phyloP scores from a whole-genome alignment of 2,329 filamentous ascomycete genomes.

The Penicillium sp. region DNA sequence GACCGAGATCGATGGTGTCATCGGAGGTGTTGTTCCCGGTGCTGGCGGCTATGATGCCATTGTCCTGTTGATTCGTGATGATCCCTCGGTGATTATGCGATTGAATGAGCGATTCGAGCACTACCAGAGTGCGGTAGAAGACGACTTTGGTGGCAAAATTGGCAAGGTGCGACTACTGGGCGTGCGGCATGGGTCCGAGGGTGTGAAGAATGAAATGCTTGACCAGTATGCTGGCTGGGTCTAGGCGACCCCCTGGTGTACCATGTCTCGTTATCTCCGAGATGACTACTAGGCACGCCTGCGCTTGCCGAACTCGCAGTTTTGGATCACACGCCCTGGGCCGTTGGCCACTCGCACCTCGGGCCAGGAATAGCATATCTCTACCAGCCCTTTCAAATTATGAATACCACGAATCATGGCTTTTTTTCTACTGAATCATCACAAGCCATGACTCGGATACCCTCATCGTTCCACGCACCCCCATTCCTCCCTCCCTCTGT shows the following conservation, averaged over 20 bases:
- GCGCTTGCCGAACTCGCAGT: not conserved
- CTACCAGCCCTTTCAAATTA: constrained; percentile 3
- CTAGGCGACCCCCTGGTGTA: constrained; percentile 14
- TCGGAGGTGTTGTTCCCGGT: constrained; percentile 89
- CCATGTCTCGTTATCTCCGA: not conserved
- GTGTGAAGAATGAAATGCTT: constrained; percentile 46
- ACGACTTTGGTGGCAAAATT: constrained; percentile 51
- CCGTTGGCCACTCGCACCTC: constrained; percentile 7
- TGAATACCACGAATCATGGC: constrained; percentile 14
- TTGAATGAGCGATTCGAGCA: constrained; percentile 65
- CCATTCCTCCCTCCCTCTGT: constrained; percentile 6
- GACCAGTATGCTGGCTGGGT: constrained; percentile 47
- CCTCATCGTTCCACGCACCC: constrained; percentile 4
- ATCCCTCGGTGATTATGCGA: constrained; percentile 62
- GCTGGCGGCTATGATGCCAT: constrained; percentile 93
- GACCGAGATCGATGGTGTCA: constrained; percentile 72
- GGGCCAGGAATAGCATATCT: constrained; percentile 8
- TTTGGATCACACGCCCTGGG: constrained; percentile 4
- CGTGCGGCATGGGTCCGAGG: constrained; percentile 52
- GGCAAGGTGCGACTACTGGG: constrained; percentile 50
- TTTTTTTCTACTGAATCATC: constrained; percentile 3
- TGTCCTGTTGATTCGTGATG: constrained; percentile 76
- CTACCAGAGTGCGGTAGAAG: constrained; percentile 62
- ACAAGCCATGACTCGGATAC: constrained; percentile 3
- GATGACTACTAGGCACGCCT: constrained; percentile 11